Conservation (phyloP, 1,284 basidiomycete genomes). For the Cutaneotrichosporon sp. region DNA sequence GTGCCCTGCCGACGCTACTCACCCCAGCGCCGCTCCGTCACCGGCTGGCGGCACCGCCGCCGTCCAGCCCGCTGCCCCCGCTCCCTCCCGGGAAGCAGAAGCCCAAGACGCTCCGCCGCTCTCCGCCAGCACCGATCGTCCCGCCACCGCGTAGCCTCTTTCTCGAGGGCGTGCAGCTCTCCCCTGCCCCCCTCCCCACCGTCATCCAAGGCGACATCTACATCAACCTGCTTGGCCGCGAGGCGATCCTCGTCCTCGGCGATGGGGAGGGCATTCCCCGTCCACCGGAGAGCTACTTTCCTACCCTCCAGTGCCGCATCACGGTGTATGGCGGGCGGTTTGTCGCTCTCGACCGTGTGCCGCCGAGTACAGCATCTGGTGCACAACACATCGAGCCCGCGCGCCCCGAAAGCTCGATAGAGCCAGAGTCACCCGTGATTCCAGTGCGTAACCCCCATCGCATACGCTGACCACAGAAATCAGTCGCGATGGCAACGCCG, state of each 20-base stretch:
- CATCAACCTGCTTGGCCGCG: neutral
- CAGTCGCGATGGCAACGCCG: neutral
- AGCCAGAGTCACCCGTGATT: neutral
- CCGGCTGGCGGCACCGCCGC: neutral
- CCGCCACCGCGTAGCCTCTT: neutral
- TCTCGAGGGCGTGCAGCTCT: neutral
- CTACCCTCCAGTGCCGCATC: neutral
- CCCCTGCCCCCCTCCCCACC: neutral
- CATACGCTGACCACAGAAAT: neutral
- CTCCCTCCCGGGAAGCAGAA: neutral
- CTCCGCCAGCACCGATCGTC: neutral
- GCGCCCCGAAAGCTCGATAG: neutral
- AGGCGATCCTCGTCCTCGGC: neutral
- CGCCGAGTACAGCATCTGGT: neutral
- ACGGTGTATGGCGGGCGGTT: neutral
- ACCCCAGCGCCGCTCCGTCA: neutral
- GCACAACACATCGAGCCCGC: neutral
- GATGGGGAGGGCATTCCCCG: neutral
- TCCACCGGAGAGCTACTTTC: neutral
- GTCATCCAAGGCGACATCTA: neutral
- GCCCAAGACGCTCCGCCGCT: neutral
- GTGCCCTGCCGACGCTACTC: neutral
- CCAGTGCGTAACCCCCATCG: no score
- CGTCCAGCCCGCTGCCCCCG: neutral
- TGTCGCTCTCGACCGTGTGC: neutral